Evolutionary conservation across 2,329 filamentous ascomycete species (phyloP).

Genomic region (Aureobasidium pullulans): DNA sequence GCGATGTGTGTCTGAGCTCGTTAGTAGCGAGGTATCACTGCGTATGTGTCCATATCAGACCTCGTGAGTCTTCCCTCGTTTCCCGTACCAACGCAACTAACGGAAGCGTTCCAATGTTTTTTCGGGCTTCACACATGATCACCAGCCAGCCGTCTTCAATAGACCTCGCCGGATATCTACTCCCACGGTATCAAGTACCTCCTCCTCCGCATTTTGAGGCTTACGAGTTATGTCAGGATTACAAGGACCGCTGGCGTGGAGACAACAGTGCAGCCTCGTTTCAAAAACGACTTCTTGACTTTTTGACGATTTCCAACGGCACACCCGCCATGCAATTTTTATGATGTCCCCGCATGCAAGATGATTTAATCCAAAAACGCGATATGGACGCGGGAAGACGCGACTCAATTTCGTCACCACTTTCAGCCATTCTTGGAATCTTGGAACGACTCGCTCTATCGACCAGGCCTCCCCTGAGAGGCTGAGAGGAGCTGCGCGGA

Average conservation of each 20-base stretch:
- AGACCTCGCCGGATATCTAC: not conserved
- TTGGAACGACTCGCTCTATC: not conserved
- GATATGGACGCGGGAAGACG: slow-evolving; percentile 6
- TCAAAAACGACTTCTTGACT: too few species aligned
- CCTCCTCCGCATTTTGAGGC: not conserved
- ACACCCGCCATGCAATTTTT: slow-evolving; percentile 6
- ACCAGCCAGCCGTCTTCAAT: not conserved
- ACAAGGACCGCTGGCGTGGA: not conserved
- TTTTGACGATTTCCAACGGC: not conserved
- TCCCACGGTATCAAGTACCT: not conserved
- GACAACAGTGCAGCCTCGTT: too few species aligned
- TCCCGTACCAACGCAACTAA: not conserved
- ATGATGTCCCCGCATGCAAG: not conserved
- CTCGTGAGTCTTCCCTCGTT: not conserved
- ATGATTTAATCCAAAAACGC: not conserved
- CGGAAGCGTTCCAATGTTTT: not conserved
- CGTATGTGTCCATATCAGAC: not conserved
- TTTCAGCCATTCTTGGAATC: not conserved
- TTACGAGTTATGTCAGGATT: not conserved
- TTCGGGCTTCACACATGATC: not conserved
- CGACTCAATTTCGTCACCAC: not conserved
- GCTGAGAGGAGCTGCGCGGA: not conserved
- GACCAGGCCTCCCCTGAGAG: not conserved
- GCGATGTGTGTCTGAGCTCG: not conserved
- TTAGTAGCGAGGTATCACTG: not conserved